Conservation (phyloP, 208 protist genomes). For the Naegleria fowleri region DNA sequence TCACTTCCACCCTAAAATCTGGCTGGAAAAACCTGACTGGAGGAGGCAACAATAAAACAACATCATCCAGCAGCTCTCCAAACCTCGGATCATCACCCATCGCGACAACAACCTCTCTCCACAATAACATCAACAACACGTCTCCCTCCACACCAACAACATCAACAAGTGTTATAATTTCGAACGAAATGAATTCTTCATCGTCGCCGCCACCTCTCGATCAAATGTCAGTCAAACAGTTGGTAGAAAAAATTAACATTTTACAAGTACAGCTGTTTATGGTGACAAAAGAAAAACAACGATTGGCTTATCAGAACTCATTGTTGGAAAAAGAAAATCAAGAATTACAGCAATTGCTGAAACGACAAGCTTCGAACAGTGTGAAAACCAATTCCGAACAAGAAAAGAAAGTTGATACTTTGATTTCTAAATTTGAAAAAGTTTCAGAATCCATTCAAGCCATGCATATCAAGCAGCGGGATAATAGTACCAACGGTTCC, state of each 20-base stretch:
- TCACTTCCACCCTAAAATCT: no score
- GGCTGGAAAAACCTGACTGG: no score
- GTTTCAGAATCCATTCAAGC: no score
- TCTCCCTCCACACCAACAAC: not conserved
- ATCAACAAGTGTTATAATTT: not conserved
- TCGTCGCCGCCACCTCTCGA: not conserved
- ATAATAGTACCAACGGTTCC: no score
- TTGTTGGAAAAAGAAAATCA: not conserved
- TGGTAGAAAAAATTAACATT: not conserved
- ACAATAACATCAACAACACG: not conserved
- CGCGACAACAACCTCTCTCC: not conserved
- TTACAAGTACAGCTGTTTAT: not conserved
- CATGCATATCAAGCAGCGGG: no score
- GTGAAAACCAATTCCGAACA: not conserved
- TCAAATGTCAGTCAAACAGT: not conserved
- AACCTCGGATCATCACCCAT: not conserved
- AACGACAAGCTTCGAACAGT: no score
- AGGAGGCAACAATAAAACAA: not conserved
- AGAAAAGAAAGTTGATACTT: not conserved
- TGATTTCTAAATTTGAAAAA: not conserved
- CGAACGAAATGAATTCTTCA: not conserved
- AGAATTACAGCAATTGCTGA: not conserved
- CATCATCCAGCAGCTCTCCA: not conserved
- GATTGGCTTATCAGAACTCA: not conserved
- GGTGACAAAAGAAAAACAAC: not conserved